These are phyloP conservation scores for Sphagnurus paluster DNA, from an alignment of 1,284 basidiomycete genomes.

Conservation along the genomic window DNA sequence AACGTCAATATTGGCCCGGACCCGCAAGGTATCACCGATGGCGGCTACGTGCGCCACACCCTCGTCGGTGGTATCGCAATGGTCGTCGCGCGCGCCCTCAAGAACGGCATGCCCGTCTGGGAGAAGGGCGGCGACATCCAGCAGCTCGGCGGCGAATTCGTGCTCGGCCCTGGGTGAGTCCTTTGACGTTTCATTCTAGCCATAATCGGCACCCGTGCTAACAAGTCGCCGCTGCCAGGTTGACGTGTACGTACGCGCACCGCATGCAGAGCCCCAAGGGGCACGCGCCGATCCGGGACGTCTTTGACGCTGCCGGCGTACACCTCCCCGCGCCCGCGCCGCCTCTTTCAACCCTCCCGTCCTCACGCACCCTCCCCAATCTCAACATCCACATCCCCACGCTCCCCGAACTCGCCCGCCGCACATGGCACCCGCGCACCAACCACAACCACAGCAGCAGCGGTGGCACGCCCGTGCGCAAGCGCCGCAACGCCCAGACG, in stretches of 20 bases:
- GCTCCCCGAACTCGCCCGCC: neutral
- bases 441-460: neutral
- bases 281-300: conserved; percentile 67
- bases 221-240: conserved; percentile 32
- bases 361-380: neutral
- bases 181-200: neutral
- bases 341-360: neutral
- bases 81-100: conserved; percentile 67
- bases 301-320: conserved; percentile 64
- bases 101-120: conserved; percentile 75
- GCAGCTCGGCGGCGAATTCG: conserved; percentile 88
- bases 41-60: conserved; percentile 64
- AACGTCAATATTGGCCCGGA: too few species aligned
- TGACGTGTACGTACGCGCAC: conserved; percentile 64
- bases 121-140: conserved; percentile 75
- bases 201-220: conserved; percentile 14
- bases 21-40: conserved; percentile 47
- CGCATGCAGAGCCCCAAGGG: conserved; percentile 71
- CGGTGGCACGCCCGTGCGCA: neutral
- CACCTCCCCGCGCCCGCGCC: conserved; percentile 3
- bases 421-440: neutral
- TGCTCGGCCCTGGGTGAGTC: conserved; percentile 75
- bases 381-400: neutral
- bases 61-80: conserved; percentile 65
- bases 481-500: conserved; percentile 1